Base-by-base conservation (phyloP, 2,329 filamentous ascomycete species). In the Cryphonectria carpinicola region DNA sequence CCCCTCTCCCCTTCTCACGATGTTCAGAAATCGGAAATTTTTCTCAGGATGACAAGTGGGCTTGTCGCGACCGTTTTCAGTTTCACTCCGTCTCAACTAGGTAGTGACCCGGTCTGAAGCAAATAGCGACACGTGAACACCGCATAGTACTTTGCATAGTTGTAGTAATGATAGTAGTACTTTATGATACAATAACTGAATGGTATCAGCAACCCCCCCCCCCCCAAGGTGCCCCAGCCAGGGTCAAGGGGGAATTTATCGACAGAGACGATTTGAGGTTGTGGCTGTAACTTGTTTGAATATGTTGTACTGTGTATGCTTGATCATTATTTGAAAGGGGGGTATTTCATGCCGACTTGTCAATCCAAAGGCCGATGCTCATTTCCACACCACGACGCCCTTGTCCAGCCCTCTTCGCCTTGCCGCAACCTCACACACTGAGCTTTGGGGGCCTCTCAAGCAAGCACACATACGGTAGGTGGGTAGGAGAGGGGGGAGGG, bases 41-140 rank as follows among this genome's bases (percentile, higher is more conserved):
- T 64, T 66, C 58, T 68, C 46, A 70, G 71, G 69, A 63, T 64
- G 62, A 67, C 58, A 71, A 58, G 70, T 69, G 71, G 63, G 64
- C 69, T 68, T 52, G 56, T 49, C 69, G 71, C 66, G 54, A 70
- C 71, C 66, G 64, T 72, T 65, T 65, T 28, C 66, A 62, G 63
- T 69, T 72, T 69, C 65, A 71, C 66, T 56, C 66, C 65, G 37
- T 68, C 63, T 68, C 71, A 66, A 72, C 65, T 62, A 63, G 69
- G 61, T 58, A 63, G 37, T 37, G n/a, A 62, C 58, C 69, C 66
- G 69, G 71, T 41, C 37, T 67, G 58, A 37, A 11, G 41, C 43
- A 56, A 56, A 6, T 52, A 39, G 28, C 28, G 41, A 41, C 49
- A 66, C 49, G 49, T 39, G 65, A 25, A 37, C 22, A 49, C 13